Evolutionary conservation across 2,329 filamentous ascomycete species (phyloP).

Genomic region (Alternaria ethzedia): DNA sequence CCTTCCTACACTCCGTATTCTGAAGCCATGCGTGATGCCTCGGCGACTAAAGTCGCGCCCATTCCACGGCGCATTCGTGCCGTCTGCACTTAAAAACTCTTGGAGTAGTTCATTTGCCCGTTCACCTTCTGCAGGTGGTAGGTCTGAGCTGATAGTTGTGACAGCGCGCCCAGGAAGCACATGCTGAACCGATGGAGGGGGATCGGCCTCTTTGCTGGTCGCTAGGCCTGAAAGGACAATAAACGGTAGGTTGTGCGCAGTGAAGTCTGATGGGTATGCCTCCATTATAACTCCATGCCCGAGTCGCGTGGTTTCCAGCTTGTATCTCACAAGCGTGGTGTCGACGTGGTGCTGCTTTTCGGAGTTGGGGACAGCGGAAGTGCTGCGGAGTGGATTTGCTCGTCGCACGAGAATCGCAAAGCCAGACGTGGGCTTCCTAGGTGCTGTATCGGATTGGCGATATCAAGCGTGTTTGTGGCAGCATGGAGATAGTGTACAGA

Average conservation of each 20-base stretch:
- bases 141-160: slow-evolving; percentile 71
- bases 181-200: slow-evolving; percentile 54
- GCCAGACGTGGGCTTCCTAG: neutral
- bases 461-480: slow-evolving; percentile 1
- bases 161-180: slow-evolving; percentile 55
- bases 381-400: slow-evolving; percentile 9
- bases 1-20: slow-evolving; percentile 77
- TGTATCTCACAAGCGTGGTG: neutral
- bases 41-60: slow-evolving; percentile 58
- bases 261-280: slow-evolving; percentile 77
- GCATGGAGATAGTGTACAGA: neutral
- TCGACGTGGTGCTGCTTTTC: neutral
- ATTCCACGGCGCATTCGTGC: slow-evolving; percentile 71
- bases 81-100: slow-evolving; percentile 71
- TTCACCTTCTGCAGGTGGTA: slow-evolving; percentile 69
- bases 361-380: slow-evolving; percentile 5
- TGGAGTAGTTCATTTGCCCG: slow-evolving; percentile 70
- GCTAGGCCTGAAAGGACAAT: slow-evolving; percentile 80
- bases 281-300: slow-evolving; percentile 66
- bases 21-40: slow-evolving; percentile 63
- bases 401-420: slow-evolving; percentile 2
- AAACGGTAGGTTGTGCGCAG: slow-evolving; percentile 86
- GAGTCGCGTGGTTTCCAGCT: slow-evolving; percentile 12
- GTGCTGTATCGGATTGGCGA: neutral
- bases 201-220: slow-evolving; percentile 32